Base-by-base conservation (phyloP, 805 yeast genomes). In the Saturnispora kantuleensis region DNA sequence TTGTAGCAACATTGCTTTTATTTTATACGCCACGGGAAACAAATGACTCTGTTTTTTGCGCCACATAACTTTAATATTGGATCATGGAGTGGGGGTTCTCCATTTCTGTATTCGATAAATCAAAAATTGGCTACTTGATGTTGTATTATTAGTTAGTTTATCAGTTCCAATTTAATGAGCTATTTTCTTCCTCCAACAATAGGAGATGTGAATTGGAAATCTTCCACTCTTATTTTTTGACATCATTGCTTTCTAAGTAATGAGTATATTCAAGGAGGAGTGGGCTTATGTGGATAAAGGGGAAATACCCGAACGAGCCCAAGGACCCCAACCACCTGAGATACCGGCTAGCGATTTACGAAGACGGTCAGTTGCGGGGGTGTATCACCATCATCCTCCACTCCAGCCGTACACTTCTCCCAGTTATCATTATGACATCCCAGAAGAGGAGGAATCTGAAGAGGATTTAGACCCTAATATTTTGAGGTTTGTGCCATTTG, bases 291-390 rank as follows among this genome's bases (percentile, higher is more conserved):
- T 29, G 7, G 16, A 26, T 12, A 35, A 42, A 18, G 45, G 31
- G 28, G 37, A 42, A 18, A 6, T 66, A n/a, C 67, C 66, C 2
- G 49, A 56, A 30, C 51, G 66, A 50, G 56, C 56, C 11, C 58
- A 57, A 36, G 63, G 56, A 4, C 65, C 65, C 1, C 55, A 54
- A 9, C 60, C 60, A 6, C 47, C 50, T 17, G 41, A 47, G 4
- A 42, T 36, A 17, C 38, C 45, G 12, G 38, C 43, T 16, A 52
- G 49, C 10, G 36, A 46, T 5, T 45, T 49, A 31, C 52, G 65
- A 51, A 50, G 65, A 43, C 63, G 59, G 38, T 60, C 64, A 8
- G 58, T 58, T 31, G 65, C 65, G 13, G 53, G 59, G 5, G 51
- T 50, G 4, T 58, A 50, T 5, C 54, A 47, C 48, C 57, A 42